A percentile compares a stretch with the other conserved stretches of the same genome.
phyloP scores from a whole-genome alignment of 768 basidiomycete genomes.

The Favolaschia claudopus region DNA sequence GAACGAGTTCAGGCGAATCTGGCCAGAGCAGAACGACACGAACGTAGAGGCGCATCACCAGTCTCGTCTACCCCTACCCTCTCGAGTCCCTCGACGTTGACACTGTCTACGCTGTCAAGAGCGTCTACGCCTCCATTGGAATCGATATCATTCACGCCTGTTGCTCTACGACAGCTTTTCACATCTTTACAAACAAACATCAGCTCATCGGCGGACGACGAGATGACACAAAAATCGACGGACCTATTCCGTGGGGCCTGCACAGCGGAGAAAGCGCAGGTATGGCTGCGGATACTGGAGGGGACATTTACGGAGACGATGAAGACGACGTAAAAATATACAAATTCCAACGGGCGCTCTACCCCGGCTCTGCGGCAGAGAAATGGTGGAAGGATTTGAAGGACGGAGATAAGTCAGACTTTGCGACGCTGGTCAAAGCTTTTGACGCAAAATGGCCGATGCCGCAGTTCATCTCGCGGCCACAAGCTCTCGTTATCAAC shows the following conservation, averaged over 20 bases:
- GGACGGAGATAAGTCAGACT: background rate
- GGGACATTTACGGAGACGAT: background rate
- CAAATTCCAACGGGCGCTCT: background rate
- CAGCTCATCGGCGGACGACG: background rate
- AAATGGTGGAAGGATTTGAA: slow-evolving; percentile 2
- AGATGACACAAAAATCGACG: background rate
- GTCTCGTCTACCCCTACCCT: slow-evolving; percentile 3
- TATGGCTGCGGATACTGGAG: slow-evolving; percentile 9
- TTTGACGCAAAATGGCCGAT: slow-evolving; percentile 15
- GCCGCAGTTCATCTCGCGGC: background rate
- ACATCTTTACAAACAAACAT: background rate
- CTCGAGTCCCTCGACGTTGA: background rate
- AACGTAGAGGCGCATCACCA: background rate
- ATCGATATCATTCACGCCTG: background rate
- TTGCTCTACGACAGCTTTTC: background rate
- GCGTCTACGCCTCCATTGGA: background rate
- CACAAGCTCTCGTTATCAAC: background rate
- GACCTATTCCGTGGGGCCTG: slow-evolving; percentile 9
- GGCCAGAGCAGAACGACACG: background rate
- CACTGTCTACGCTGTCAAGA: background rate
- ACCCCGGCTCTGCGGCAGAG: slow-evolving; percentile 8
- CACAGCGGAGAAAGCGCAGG: slow-evolving; percentile 4
- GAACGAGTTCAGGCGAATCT: background rate
- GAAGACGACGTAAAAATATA: slow-evolving; percentile 6
- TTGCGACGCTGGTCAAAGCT: background rate